A percentile compares a stretch with the other conserved stretches of the same genome.
phyloP scores from a whole-genome alignment of 1,284 basidiomycete species.

The Veloboletus limbatus region DNA sequence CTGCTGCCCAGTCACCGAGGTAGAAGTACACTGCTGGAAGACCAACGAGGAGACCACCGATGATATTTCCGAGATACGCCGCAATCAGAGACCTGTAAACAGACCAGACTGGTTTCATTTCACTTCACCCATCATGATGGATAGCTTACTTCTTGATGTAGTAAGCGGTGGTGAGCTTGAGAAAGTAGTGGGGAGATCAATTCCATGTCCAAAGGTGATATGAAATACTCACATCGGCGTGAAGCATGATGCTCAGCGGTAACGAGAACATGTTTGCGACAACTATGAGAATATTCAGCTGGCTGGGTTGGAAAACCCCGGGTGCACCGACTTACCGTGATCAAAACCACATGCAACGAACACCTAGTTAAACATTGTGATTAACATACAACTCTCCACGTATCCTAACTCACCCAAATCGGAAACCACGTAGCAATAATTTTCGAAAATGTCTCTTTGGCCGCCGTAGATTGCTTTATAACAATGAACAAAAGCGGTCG shows the following conservation, averaged over 20 bases:
- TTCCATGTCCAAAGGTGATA: not conserved
- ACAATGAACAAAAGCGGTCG: constrained; percentile 3
- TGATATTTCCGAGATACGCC: constrained; percentile 64
- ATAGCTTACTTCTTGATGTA: constrained; percentile 65
- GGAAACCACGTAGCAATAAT: constrained; percentile 73
- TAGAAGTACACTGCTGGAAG: constrained; percentile 63
- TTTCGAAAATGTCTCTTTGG: constrained; percentile 72
- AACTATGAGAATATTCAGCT: constrained; percentile 35
- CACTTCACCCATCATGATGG: not conserved
- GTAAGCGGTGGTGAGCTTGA: constrained; percentile 48
- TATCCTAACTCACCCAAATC: constrained; percentile 53
- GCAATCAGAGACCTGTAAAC: constrained; percentile 59
- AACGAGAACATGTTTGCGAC: constrained; percentile 76
- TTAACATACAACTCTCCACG: not conserved
- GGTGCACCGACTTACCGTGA: constrained; percentile 48
- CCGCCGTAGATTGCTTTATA: constrained; percentile 66
- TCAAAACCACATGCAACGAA: constrained; percentile 74
- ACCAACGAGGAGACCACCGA: constrained; percentile 64
- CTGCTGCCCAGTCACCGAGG: constrained; percentile 48
- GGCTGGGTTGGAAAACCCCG: not conserved
- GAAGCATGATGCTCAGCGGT: constrained; percentile 71
- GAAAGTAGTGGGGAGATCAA: constrained; percentile 8
- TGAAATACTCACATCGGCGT: constrained; percentile 49
- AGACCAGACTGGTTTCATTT: not conserved
- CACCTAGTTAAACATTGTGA: constrained; percentile 38